Base-by-base conservation (phyloP, 371 early-diverging fungal species). In the Syncephalastrum monosporum region DNA sequence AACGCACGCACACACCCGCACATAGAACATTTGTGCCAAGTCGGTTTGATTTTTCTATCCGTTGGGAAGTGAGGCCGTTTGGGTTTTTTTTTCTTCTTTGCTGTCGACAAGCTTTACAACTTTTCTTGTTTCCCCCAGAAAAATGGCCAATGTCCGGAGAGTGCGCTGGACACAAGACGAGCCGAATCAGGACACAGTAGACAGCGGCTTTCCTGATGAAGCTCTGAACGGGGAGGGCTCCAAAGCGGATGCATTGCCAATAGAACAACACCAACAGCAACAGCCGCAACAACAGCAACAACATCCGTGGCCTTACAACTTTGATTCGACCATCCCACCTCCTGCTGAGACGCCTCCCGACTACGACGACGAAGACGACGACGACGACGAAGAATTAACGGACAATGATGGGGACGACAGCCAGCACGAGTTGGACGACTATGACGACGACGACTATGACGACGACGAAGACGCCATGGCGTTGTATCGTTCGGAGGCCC, bases 381-480 rank as follows among this genome's bases (percentile, higher is more conserved):
- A 64, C 52, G 51, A 56, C 45, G 61, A 63, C 42, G 65, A 62
- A 4, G 23, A 55, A 25, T 27, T 13, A 17, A 27, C 51, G 42
- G 64, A 61, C n/a, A 61, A 46, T 21, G 42, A 42, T 56, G 29
- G 24, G 24, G 25, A 59, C 19, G 47, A 47, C 29, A 29, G 27
- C 44, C 2, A 23, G 17, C 19, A 47, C 7, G 23, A 21, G 6
- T 50, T n/a, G 15, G 50, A 27, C 47, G 54, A 49, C 19, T 24
- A 54, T 27, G 47, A 57, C 5, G 51, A 57, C 23, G 45, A 56
- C 15, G 51, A 68, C 44, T 60, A 68, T 16, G 70, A 74, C 4
- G 71, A 74, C 27, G 72, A 70, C 15, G 67, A 71, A 25, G 58
- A 67, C 57, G 72, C 69, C 52, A 64, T 64, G 14, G 67, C 69